phyloP scores from a whole-genome alignment of 2,329 filamentous ascomycete species.

The Didymella keratinophila region DNA sequence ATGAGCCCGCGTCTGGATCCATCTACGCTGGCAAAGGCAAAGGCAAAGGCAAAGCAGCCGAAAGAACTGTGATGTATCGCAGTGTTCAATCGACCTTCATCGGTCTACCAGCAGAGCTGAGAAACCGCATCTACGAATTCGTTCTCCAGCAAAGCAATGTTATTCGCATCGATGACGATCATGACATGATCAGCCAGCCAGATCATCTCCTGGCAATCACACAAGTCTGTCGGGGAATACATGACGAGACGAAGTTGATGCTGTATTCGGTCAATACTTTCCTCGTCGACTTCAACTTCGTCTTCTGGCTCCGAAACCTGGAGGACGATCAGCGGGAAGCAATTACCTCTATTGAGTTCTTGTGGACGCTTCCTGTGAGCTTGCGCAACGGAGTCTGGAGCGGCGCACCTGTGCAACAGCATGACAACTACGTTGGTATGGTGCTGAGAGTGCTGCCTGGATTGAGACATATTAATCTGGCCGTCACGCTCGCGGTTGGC shows the following conservation, averaged over 20 bases:
- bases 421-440: too few relatives aligned
- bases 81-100: neutral
- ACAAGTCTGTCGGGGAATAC: neutral
- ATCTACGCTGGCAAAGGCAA: neutral
- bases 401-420: too few relatives aligned
- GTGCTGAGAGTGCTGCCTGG: too few relatives aligned
- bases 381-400: too few relatives aligned
- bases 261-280: neutral
- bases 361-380: too few relatives aligned
- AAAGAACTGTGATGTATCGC: neutral
- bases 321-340: neutral
- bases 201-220: neutral
- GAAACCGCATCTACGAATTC: neutral
- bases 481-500: too few relatives aligned
- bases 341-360: neutral
- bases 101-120: neutral
- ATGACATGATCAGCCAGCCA: neutral
- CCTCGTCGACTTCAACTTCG: neutral
- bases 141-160: neutral
- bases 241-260: neutral
- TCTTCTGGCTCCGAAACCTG: neutral
- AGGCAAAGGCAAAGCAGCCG: neutral
- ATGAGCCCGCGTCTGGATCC: neutral
- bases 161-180: neutral
- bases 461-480: too few relatives aligned